These are phyloP conservation scores for Alternaria arborescens DNA, from an alignment of 2,329 filamentous ascomycete genomes.

Conservation along the genomic window DNA sequence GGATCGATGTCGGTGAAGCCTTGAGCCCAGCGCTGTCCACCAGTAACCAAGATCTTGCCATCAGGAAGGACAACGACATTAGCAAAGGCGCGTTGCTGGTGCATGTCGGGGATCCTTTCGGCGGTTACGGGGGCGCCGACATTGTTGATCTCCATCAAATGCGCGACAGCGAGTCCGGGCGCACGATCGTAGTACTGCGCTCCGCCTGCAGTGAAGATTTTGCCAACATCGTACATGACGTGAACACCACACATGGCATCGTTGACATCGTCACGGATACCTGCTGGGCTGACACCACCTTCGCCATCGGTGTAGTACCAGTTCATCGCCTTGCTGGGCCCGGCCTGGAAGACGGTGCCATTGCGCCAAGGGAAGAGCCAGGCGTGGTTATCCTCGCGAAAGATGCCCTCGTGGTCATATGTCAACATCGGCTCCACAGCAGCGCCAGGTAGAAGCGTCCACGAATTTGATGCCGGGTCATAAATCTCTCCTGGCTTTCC, in stretches of 20 bases:
- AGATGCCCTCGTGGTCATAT: constrained; percentile 25
- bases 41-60: constrained; percentile 35
- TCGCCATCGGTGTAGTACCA: constrained; percentile 61
- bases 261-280: constrained; percentile 52
- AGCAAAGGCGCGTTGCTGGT: constrained; percentile 25
- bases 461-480: constrained; percentile 20
- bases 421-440: constrained; percentile 29
- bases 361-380: constrained; percentile 33
- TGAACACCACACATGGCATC: constrained; percentile 55
- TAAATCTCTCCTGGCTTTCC: constrained; percentile 30
- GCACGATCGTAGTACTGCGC: constrained; percentile 22
- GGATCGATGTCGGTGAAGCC: constrained; percentile 27
- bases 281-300: constrained; percentile 55
- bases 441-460: constrained; percentile 27
- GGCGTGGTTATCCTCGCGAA: constrained; percentile 30
- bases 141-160: constrained; percentile 29
- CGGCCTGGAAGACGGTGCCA: constrained; percentile 60
- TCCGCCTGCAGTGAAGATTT: constrained; percentile 48
- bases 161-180: constrained; percentile 20
- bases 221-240: constrained; percentile 55
- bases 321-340: constrained; percentile 62
- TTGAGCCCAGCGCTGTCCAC: constrained; percentile 24
- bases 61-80: constrained; percentile 34
- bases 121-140: constrained; percentile 21
- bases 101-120: constrained; percentile 23